Base-by-base conservation (phyloP, 2,329 filamentous ascomycete genomes). In the Lecanicillium sp. region DNA sequence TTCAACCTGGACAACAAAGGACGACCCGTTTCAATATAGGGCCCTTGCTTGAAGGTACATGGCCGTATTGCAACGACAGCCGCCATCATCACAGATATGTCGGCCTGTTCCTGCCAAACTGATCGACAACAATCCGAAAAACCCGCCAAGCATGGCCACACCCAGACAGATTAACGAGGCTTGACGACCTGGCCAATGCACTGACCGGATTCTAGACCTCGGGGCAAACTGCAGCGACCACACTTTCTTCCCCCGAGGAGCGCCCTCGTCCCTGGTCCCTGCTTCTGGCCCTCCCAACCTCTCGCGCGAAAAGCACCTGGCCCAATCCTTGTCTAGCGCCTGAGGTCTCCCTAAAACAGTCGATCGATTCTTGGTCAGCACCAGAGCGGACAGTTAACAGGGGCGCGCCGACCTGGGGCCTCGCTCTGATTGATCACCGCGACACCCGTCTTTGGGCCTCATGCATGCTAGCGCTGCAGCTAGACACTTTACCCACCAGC, bases 321-420 rank as follows among this genome's bases (percentile, higher is more conserved):
- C 14, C 20, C 5, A 15, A 23, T 19, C 44, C 44, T 20, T 46
- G 44, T 15, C 44, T 46, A 39, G 43, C 19, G 43, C n/a, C 43
- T 38, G 24, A 9, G 14, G 9, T 32, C 24, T 20, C 37, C 19
- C 11, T n/a, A 40, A 40, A 35, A 24, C 15, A 20, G 48, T 40
- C 48, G 48, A 50, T 50, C 41, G 48, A 50, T 43, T 50, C 43
- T 41, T 37, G 35, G 21, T 20, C 41, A 44, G 41, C 26, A n/a
- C 20, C 20, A 23, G n/a, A n/a, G n/a, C n/a, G n/a, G n/a, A n/a
- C 23, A 15, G 9, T n/a, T 39, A 35, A 24, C 41, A 45, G 29
- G 48, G 29, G 15, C 15, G 6, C 15, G 21, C n/a, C 17, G 35
- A 33, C 20, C 45, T 27, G 26, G 37, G 33, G 4, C 40, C n/a